Conservation (phyloP, 2,329 filamentous ascomycete genomes). For the Ascochyta fabae region DNA sequence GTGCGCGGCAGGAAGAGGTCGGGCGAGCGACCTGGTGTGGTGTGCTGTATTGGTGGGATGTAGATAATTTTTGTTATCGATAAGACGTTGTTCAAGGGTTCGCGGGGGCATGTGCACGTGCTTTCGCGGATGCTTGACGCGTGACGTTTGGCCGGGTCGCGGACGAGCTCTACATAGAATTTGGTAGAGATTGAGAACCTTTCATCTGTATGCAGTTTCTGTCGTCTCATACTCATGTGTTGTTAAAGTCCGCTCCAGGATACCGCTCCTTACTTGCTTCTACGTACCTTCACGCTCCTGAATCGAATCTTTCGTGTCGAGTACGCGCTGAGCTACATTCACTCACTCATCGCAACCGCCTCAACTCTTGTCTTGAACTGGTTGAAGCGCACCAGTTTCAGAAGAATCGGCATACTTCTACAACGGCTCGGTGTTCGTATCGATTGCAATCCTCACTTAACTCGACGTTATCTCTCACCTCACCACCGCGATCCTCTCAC, state of each 20-base stretch:
- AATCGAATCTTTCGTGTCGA: neutral
- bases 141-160: conserved; percentile 9
- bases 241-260: neutral
- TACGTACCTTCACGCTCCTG: neutral
- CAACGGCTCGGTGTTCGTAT: neutral
- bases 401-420: too few species aligned
- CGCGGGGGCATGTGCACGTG: conserved; percentile 21
- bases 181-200: neutral
- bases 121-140: conserved; percentile 21
- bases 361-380: neutral
- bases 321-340: conserved; percentile 1
- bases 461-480: neutral
- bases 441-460: neutral
- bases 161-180: neutral
- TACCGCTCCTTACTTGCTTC: neutral
- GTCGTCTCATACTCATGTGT: neutral
- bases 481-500: conserved; percentile 3
- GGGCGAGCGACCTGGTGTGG: neutral
- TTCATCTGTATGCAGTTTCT: conserved; percentile 3
- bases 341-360: neutral
- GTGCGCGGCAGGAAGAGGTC: neutral
- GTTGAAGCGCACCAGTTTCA: too few species aligned
- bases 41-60: conserved; percentile 17
- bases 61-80: conserved; percentile 31
- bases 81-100: conserved; percentile 22